A percentile compares a stretch with the other conserved stretches of the same genome.
Conservation (phyloP, 225 moss, liverwort and hornwort species). For the Takakia lepidozioides region DNA sequence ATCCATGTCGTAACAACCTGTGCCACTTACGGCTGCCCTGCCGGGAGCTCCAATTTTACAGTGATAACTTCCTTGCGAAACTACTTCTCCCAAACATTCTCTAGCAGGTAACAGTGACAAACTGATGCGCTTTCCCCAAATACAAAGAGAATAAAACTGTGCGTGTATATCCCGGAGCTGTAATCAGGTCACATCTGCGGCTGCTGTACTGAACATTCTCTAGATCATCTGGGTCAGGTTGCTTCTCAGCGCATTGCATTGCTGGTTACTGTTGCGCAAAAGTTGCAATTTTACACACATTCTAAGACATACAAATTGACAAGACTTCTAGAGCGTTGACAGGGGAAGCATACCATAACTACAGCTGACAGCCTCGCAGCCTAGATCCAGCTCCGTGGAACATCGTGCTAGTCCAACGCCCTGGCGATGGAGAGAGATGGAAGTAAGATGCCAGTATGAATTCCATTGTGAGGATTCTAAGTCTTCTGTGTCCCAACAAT, state of each 20-base stretch:
- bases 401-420: not conserved
- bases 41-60: too few species aligned
- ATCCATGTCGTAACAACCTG: too few species aligned
- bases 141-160: too few species aligned
- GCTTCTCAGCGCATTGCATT: not conserved
- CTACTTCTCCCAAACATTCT: too few species aligned
- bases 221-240: not conserved
- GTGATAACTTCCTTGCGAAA: too few species aligned
- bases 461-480: too few species aligned
- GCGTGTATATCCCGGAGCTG: too few species aligned
- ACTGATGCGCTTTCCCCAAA: too few species aligned
- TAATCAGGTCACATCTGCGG: too few species aligned
- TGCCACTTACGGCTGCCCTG: too few species aligned
- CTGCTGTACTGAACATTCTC: not conserved
- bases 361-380: not conserved
- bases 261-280: not conserved
- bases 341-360: slow-evolving; percentile 1
- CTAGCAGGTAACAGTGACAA: too few species aligned
- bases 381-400: not conserved
- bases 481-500: too few species aligned
- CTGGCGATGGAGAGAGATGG: slow-evolving; percentile 1
- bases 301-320: not conserved
- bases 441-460: not conserved
- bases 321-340: not conserved
- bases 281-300: not conserved